Evolutionary conservation across 495 filamentous ascomycete species (phyloP).

Genomic region (Friedmanniomyces simplex): DNA sequence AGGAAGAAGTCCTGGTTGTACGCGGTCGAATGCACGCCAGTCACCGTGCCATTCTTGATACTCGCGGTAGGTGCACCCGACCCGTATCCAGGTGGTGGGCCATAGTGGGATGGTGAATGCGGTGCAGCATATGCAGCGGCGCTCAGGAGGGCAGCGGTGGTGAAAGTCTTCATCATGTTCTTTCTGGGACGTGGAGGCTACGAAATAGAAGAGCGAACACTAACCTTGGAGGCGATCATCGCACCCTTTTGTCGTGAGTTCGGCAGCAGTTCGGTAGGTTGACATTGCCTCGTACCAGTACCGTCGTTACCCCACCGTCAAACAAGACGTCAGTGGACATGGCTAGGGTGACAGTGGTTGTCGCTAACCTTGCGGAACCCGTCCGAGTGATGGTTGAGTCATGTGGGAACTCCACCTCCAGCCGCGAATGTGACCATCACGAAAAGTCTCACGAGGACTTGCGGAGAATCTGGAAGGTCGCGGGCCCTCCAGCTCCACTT

Average conservation of each 20-base stretch:
- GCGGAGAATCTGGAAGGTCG: too few relatives aligned
- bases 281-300: neutral
- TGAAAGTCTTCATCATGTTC: neutral
- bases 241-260: neutral
- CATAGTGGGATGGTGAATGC: neutral
- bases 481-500: too few relatives aligned
- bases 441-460: neutral
- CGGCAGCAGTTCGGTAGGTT: neutral
- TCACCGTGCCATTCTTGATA: slow-evolving; percentile 29
- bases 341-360: neutral
- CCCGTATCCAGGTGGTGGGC: neutral
- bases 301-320: neutral
- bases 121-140: neutral
- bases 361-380: neutral
- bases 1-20: slow-evolving; percentile 42
- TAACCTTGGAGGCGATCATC: neutral
- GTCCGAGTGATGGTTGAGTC: neutral
- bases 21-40: slow-evolving; percentile 19
- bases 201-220: neutral
- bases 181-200: neutral
- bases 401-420: neutral
- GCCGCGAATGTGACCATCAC: neutral
- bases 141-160: neutral
- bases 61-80: slow-evolving; percentile 19
- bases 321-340: slow-evolving; percentile 1